Conservation (phyloP, 1,284 basidiomycete species). For the Afroboletus lepidellus region DNA sequence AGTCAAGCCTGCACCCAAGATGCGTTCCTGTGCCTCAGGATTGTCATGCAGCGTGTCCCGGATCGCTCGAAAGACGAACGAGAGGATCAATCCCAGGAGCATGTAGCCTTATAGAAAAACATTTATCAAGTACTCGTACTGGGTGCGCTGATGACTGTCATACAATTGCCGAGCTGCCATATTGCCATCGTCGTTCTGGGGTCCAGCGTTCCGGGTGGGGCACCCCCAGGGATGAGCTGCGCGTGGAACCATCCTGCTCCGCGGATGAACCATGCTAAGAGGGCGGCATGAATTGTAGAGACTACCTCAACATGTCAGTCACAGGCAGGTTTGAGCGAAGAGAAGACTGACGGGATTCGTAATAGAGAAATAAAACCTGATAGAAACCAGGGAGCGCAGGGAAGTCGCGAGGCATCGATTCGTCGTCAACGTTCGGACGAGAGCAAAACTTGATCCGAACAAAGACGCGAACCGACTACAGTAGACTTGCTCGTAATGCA, state of each 20-base stretch:
- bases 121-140: neutral
- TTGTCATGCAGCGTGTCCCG: conserved; percentile 60
- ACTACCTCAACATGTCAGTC: conserved; percentile 36
- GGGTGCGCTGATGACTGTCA: conserved; percentile 23
- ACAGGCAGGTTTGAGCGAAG: neutral
- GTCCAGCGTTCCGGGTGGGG: conserved; percentile 42
- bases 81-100: conserved; percentile 63
- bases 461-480: too few relatives aligned
- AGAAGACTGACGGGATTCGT: conserved; percentile 60
- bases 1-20: conserved; percentile 61
- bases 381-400: conserved; percentile 68
- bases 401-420: conserved; percentile 40
- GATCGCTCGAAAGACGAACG: conserved; percentile 68
- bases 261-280: conserved; percentile 60
- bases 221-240: conserved; percentile 56
- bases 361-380: conserved; percentile 61
- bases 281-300: conserved; percentile 55
- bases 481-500: too few relatives aligned
- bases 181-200: conserved; percentile 62
- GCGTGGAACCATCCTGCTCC: conserved; percentile 72
- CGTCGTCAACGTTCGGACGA: too few relatives aligned
- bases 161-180: conserved; percentile 73
- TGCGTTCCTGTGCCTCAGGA: conserved; percentile 64
- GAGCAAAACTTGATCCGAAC: too few relatives aligned
- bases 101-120: conserved; percentile 68